Conservation (phyloP, 1,139 yeast genomes). For the Magnusiomyces paraingens region DNA sequence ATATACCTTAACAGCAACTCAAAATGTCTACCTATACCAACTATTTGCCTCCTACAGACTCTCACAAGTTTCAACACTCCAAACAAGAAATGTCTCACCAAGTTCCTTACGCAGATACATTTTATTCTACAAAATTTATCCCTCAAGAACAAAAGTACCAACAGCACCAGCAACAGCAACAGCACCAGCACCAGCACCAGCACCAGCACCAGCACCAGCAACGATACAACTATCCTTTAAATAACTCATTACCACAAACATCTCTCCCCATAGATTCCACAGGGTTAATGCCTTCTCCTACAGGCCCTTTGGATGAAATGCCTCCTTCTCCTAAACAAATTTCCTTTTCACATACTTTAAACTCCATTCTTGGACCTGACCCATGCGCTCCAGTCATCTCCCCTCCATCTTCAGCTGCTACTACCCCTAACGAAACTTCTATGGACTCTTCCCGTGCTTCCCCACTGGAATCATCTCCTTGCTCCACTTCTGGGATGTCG, state of each 20-base stretch:
- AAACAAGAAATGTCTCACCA: too few relatives aligned
- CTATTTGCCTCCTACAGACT: too few relatives aligned
- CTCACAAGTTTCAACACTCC: too few relatives aligned
- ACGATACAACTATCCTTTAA: conserved; percentile 5
- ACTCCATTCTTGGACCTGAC: not conserved
- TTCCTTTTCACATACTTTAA: not conserved
- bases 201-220: too few relatives aligned
- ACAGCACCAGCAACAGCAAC: not conserved
- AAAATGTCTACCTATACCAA: too few relatives aligned
- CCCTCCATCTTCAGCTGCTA: conserved; percentile 15
- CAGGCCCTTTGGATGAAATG: not conserved
- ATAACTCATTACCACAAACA: not conserved
- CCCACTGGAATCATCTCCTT: conserved; percentile 8
- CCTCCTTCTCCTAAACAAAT: not conserved
- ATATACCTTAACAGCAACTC: too few relatives aligned
- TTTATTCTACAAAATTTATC: not conserved
- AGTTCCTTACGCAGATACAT: not conserved
- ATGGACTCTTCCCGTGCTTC: conserved; percentile 1
- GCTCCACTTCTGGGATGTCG: conserved; percentile 17
- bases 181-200: not conserved
- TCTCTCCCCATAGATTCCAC: not conserved
- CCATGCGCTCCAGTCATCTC: not conserved
- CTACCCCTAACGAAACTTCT: conserved; percentile 8
- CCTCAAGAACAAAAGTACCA: not conserved
- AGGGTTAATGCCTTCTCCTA: too few relatives aligned